These are phyloP conservation scores for Blastomyces parvus DNA, from an alignment of 2,329 filamentous ascomycete genomes.

Conservation along the genomic window DNA sequence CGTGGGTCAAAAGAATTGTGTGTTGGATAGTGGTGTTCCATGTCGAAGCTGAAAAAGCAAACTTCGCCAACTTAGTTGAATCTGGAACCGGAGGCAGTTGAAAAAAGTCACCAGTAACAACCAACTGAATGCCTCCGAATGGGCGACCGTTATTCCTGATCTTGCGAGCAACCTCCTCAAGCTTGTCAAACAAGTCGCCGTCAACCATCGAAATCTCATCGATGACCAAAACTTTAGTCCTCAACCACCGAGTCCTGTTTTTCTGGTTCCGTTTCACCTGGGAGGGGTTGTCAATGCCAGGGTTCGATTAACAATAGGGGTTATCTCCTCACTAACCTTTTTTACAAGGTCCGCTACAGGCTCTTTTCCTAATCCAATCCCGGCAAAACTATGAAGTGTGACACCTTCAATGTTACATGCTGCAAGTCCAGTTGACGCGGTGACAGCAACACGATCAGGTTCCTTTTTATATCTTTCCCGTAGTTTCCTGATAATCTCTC, in stretches of 20 bases:
- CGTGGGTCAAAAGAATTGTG: conserved; percentile 87
- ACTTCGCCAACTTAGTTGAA: conserved; percentile 61
- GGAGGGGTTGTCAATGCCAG: not conserved
- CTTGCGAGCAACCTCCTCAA: conserved; percentile 74
- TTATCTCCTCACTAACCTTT: conserved; percentile 43
- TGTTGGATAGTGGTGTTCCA: conserved; percentile 92
- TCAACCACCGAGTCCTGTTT: conserved; percentile 78
- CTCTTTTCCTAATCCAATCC: conserved; percentile 92
- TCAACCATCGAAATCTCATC: conserved; percentile 99
- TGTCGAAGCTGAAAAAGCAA: conserved; percentile 83
- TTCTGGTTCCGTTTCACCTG: conserved; percentile 75
- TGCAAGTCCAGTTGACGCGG: conserved; percentile 88
- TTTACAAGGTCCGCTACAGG: conserved; percentile 68
- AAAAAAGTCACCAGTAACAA: conserved; percentile 97
- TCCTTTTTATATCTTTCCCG: conserved; percentile 67
- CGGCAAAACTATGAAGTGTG: conserved; percentile 90
- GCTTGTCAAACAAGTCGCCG: conserved; percentile 90
- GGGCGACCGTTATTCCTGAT: conserved; percentile 85
- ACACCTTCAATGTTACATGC: conserved; percentile 96
- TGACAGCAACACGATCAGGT: conserved; percentile 79
- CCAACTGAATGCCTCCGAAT: conserved; percentile 90
- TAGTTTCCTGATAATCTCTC: conserved; percentile 75
- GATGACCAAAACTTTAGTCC: conserved; percentile 76
- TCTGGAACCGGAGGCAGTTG: conserved; percentile 92
- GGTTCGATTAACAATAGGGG: conserved; percentile 14